Conservation (phyloP, 352 stramenopile species). For the Thraustochytrium striatum region DNA sequence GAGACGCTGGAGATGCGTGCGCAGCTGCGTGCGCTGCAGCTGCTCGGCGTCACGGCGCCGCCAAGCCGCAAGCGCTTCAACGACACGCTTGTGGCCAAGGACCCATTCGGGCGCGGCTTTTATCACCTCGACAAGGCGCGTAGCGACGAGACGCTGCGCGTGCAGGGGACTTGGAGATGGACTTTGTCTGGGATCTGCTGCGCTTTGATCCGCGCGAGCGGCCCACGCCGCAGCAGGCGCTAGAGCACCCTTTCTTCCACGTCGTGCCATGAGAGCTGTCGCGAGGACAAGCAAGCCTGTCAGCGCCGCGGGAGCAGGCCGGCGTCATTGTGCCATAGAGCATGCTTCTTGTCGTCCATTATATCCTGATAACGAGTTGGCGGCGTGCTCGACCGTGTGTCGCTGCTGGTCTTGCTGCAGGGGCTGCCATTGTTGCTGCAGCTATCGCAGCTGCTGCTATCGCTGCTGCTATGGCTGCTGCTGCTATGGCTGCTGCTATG, state of each 20-base stretch:
- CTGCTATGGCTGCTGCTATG: too few species aligned
- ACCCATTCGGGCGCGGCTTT: constrained; percentile 17
- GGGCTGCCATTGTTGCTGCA: too few species aligned
- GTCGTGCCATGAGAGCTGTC: not conserved
- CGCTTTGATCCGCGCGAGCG: not conserved
- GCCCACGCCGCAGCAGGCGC: constrained; percentile 3
- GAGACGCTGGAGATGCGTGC: not conserved
- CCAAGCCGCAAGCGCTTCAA: constrained; percentile 6
- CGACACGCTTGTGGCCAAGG: not conserved
- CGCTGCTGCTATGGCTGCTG: too few species aligned
- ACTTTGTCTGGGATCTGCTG: constrained; percentile 32
- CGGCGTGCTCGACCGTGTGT: too few species aligned
- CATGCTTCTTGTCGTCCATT: too few species aligned
- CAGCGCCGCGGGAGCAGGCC: too few species aligned
- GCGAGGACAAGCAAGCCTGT: too few species aligned
- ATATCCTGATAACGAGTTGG: too few species aligned
- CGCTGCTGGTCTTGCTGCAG: too few species aligned
- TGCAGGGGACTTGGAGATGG: constrained; percentile 24
- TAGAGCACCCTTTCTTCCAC: constrained; percentile 15
- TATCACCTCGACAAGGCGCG: constrained; percentile 1
- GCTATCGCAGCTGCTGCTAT: too few species aligned
- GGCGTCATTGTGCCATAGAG: too few species aligned
- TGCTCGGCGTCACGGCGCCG: not conserved
- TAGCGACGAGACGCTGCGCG: constrained; percentile 16
- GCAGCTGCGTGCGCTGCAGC: not conserved